A percentile compares a stretch with the other conserved stretches of the same genome.
Conservation (phyloP, 2,329 filamentous ascomycete species). For the Orbilia blumenaviensis region DNA sequence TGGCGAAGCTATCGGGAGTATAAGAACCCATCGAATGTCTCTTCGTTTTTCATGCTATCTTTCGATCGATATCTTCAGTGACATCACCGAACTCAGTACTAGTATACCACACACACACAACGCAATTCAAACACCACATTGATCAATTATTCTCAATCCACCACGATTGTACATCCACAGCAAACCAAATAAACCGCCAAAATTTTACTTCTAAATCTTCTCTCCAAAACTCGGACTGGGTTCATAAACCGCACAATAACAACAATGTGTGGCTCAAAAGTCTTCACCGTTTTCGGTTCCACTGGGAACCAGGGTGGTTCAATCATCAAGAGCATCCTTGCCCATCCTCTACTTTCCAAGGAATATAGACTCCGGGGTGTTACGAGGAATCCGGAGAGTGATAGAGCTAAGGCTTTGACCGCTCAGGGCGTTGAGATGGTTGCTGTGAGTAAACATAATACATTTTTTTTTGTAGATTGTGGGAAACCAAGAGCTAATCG, state of each 20-base stretch:
- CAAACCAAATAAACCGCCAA: slow-evolving; percentile 15
- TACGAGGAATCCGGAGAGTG: slow-evolving; percentile 64
- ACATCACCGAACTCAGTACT: too few relatives aligned
- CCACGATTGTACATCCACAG: too few relatives aligned
- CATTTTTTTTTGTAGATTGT: not conserved
- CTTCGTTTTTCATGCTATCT: not conserved
- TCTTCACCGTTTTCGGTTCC: slow-evolving; percentile 64
- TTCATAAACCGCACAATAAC: slow-evolving; percentile 10
- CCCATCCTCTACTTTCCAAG: slow-evolving; percentile 63
- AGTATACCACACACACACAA: slow-evolving; percentile 4
- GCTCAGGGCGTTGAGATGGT: slow-evolving; percentile 64
- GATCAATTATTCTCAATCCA: not conserved
- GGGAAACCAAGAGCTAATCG: not conserved
- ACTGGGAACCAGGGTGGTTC: slow-evolving; percentile 66
- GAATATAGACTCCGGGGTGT: slow-evolving; percentile 64
- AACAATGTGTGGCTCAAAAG: slow-evolving; percentile 55
- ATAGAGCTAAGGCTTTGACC: slow-evolving; percentile 61
- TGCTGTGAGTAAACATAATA: slow-evolving; percentile 38
- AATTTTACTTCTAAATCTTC: slow-evolving; percentile 1
- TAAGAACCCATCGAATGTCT: slow-evolving; percentile 4
- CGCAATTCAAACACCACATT: not conserved
- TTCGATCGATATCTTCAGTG: not conserved
- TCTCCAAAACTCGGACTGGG: not conserved
- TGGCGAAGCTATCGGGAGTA: not conserved
- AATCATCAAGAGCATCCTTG: slow-evolving; percentile 64